These are phyloP conservation scores for Pythium sp. DNA, from an alignment of 352 stramenopile genomes.

Conservation along the genomic window DNA sequence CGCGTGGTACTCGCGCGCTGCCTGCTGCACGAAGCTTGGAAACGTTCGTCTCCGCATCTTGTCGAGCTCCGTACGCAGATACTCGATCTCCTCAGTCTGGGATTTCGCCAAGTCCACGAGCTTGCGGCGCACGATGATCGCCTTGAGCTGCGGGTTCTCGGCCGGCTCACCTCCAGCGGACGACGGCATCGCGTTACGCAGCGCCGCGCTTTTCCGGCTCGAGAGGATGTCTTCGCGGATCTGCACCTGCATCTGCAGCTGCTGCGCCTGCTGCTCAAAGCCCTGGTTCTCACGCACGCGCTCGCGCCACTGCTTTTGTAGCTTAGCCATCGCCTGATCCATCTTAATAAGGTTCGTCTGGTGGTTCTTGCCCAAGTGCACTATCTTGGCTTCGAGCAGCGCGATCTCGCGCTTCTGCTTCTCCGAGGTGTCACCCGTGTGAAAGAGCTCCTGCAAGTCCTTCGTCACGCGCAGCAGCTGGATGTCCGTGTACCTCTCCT, in stretches of 20 bases:
- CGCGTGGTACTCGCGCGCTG: conserved; percentile 29
- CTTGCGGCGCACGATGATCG: conserved; percentile 84
- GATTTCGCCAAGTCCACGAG: conserved; percentile 87
- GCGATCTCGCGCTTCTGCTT: conserved; percentile 76
- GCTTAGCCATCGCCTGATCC: conserved; percentile 38
- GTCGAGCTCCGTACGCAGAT: conserved; percentile 84
- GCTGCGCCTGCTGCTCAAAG: conserved; percentile 70
- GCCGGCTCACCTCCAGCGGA: conserved; percentile 18
- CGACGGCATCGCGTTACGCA: conserved; percentile 22
- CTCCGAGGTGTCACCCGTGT: conserved; percentile 73
- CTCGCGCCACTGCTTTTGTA: conserved; percentile 64
- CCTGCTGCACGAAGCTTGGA: conserved; percentile 82
- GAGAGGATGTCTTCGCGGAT: conserved; percentile 87
- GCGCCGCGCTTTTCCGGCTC: conserved; percentile 55
- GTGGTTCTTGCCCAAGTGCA: conserved; percentile 59
- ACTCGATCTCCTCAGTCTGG: conserved; percentile 92
- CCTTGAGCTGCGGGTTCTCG: conserved; percentile 60
- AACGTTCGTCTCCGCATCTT: conserved; percentile 91
- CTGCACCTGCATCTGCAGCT: conserved; percentile 82
- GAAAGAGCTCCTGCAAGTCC: conserved; percentile 89
- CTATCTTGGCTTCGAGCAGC: conserved; percentile 73
- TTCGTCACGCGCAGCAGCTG: conserved; percentile 93
- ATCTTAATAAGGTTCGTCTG: conserved; percentile 64
- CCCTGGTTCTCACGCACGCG: conserved; percentile 76
- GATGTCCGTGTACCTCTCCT: conserved; percentile 92